Conservation (phyloP, 768 basidiomycete genomes). For the Leucosporidium creatinivorum region DNA sequence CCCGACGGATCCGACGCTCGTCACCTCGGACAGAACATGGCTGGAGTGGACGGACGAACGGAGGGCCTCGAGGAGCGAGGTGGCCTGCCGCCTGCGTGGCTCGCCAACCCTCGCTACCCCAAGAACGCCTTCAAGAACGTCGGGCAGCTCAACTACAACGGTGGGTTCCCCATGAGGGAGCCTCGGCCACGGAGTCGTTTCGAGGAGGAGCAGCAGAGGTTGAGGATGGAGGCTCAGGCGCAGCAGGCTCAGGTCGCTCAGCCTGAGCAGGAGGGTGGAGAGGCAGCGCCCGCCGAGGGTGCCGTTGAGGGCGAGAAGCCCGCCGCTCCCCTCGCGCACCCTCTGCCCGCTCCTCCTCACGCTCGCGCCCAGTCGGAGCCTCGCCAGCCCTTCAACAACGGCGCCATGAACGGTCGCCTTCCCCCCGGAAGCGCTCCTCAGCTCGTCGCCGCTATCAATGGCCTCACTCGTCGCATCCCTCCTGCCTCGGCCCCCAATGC, state of each 20-base stretch:
- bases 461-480: conserved; percentile 27
- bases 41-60: conserved; percentile 26
- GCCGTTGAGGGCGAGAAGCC: not conserved
- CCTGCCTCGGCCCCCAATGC: conserved; percentile 1
- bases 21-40: conserved; percentile 13
- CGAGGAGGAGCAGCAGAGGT: not conserved
- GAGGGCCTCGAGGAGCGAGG: conserved; percentile 28
- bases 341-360: not conserved
- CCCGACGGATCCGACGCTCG: conserved; percentile 32
- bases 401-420: not conserved
- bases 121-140: not conserved
- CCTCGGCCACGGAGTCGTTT: not conserved
- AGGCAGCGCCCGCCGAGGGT: not conserved
- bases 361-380: not conserved
- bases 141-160: conserved; percentile 7
- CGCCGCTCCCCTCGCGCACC: not conserved
- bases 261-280: not conserved
- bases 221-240: not conserved
- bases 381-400: not conserved
- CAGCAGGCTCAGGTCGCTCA: not conserved
- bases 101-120: conserved; percentile 5
- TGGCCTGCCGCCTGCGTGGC: conserved; percentile 23
- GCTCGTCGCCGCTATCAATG: conserved; percentile 33
- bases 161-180: conserved; percentile 14
- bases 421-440: conserved; percentile 21